Base-by-base conservation (phyloP, 108 stramenopile genomes). In the Skeletonema tropicum region DNA sequence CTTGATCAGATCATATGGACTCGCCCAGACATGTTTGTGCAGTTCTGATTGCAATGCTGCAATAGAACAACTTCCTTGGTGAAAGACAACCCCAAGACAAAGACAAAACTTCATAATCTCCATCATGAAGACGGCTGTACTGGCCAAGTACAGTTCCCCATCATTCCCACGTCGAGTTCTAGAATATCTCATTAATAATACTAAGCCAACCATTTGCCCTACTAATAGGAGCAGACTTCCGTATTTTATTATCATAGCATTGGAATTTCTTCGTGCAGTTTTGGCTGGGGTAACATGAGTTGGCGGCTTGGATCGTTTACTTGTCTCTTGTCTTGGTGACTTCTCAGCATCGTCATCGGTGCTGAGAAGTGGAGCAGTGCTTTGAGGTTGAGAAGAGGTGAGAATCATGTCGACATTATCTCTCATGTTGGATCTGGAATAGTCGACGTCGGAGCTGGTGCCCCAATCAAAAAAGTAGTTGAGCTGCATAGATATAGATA, bases 151-250 rank as follows among this genome's bases (percentile, higher is more conserved):
- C 33, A 95, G 52, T 36, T 89, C 89, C 57, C 82, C 79, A 26
- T 66, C 84, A 4, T 61, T 58, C 0, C 31, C 36, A 19, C 81
- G 84, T 48, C 75, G 71, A 14, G 90, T 92, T 36, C 94, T 75
- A 14, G 91, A 85, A 68, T 88, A 90, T 70, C 90, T 42, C 91
- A 95, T 92, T 60, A 95, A 60, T 25, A 95, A 49, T n/a, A 95
- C 94, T 31, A 95, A 67, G 17, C 94, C 94, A 12, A 95, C 91
- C 91, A 95, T 91, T 75, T 95, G 94, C 6, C 86, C 91, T n/a
- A 95, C 90, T 41, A 95, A 72, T 23, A 95, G 80, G 58, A 92
- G 77, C 8, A 95, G 80, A 46, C 88, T 88, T 36, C 87, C 87
- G 62, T 95, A 95, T 73, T 95, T 95, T 76, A 95, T 94, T 15